These are phyloP conservation scores for Chlamydomonas reinhardtii DNA, from an alignment of 163 green algal species.

Conservation along the genomic window DNA sequence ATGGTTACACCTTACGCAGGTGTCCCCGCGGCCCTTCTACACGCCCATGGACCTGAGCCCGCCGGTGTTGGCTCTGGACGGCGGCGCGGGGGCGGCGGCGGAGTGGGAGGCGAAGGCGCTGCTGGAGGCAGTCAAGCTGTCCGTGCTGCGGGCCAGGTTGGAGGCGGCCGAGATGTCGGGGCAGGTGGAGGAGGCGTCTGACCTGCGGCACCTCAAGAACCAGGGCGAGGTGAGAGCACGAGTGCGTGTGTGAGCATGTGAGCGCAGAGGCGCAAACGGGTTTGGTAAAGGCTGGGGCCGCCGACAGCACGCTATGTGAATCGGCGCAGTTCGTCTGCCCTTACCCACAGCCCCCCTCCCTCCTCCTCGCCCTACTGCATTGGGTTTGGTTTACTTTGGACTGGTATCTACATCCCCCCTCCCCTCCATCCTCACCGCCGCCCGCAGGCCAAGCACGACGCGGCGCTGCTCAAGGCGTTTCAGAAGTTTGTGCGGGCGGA, in stretches of 20 bases:
- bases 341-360: no score
- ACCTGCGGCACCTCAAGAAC: slow-evolving; percentile 24
- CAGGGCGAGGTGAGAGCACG: neutral
- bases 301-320: no score
- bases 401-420: neutral
- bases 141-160: slow-evolving; percentile 27
- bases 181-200: slow-evolving; percentile 12
- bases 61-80: slow-evolving; percentile 19
- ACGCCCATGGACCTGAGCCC: slow-evolving; percentile 27
- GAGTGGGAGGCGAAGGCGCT: slow-evolving; percentile 36
- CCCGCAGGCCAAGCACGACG: slow-evolving; percentile 16
- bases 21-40: slow-evolving; percentile 39
- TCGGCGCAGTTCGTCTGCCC: no score
- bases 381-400: no score
- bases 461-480: slow-evolving; percentile 17
- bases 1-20: no score
- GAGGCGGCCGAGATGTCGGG: slow-evolving; percentile 1
- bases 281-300: no score
- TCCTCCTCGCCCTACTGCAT: no score
- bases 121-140: neutral
- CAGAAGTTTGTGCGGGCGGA: slow-evolving; percentile 9
- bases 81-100: neutral
- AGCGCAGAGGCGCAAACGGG: no score
- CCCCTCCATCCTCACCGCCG: no score
- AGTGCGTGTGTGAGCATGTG: no score